Evolutionary conservation across 345 rosid genomes (phyloP), one percentile per base, ranked within the genome.

Genomic region (Firmiana major): DNA sequence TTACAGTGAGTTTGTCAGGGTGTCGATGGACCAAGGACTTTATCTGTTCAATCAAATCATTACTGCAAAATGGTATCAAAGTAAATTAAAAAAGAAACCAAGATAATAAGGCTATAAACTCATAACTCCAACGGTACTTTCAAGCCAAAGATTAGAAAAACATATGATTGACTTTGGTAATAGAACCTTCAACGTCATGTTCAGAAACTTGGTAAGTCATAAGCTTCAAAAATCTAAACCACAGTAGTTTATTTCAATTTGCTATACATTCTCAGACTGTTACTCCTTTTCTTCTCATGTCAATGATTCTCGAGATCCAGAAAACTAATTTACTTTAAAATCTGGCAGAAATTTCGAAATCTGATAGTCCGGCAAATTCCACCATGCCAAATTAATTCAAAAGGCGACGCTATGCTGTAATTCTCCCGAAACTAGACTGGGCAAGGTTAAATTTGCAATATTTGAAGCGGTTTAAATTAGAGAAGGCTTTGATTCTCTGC

Each of bases 1-100:
- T 58, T 87, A 90, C 97, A 75, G 85, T 87, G 79, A 92, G 88
- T 73, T 89, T 89, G 22, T 88, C 93, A 9, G 93, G 94, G 80
- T 92, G 97, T 19, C 93, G 87, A 79, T 88, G 83, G 21, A 88
- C 93, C 87, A 92, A 83, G 51, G 91, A 82, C 66, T 84, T 75
- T 78, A 92, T 84, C 78, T 86, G 84, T 65, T 88, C 91, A 86
- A 92, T 81, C 85, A 92, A 87, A 85, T 85, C 91, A 76, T 75
- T 80, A 81, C 97, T 92, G 88, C 86, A 26, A 73, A 53, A 54
- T 57, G 79, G 34, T 42, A 77, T 43, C n/a, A 38, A 36, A 62
- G 13, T 1, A 40, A 38, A 48, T 73, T 15, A 55, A 58, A 70
- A 78, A 72, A 11, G 69, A 54, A 49, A 19, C 16, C 10, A 12